Evolutionary conservation across 345 rosid species (phyloP).

Genomic region (Mangifera indica): DNA sequence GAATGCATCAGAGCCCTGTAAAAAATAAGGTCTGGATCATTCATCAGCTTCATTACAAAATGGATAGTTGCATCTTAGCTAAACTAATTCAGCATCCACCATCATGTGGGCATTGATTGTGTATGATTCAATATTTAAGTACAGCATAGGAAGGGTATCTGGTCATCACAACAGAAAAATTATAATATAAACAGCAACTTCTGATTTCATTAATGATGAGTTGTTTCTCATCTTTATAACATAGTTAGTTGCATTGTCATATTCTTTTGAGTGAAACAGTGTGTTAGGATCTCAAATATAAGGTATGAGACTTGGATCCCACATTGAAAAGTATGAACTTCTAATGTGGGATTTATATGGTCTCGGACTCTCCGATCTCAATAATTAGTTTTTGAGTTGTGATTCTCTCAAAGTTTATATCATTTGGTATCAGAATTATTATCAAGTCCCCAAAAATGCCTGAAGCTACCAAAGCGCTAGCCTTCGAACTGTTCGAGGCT

Average conservation of each 20-base stretch:
- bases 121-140: not conserved
- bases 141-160: not conserved
- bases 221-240: not conserved
- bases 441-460: no score
- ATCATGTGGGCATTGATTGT: not conserved
- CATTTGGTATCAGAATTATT: no score
- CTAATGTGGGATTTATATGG: no score
- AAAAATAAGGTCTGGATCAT: slow-evolving; percentile 17
- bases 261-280: no score
- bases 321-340: no score
- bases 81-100: slow-evolving; percentile 4
- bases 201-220: not conserved
- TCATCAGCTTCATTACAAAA: slow-evolving; percentile 7
- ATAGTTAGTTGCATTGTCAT: not conserved
- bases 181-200: not conserved
- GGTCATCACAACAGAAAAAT: not conserved
- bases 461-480: no score
- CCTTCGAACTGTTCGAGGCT: no score
- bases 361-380: no score
- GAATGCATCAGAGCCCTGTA: slow-evolving; percentile 92
- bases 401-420: no score
- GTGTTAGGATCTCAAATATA: no score
- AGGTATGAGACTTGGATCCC: no score
- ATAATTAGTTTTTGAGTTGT: no score
- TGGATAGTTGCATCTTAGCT: not conserved